Base-by-base conservation (phyloP, 1,284 basidiomycete species). In the Leccinum pachyderme region DNA sequence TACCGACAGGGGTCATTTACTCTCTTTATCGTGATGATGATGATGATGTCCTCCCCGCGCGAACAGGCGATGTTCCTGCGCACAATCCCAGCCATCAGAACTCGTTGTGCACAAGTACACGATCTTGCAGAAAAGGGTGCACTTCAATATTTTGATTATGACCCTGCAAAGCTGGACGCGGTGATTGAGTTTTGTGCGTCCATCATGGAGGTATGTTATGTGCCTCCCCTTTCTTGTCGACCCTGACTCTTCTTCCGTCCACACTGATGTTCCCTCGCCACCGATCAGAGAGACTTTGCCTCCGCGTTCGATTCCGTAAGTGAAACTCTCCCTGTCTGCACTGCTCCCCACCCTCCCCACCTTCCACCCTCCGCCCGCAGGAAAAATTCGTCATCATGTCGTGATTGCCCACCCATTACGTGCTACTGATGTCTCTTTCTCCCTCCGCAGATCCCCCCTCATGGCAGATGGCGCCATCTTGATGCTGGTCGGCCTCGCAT, bases 381-480 rank as follows among this genome's bases (percentile, higher is more conserved):
- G 15, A 22, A 27, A 47, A 18, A 41, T 39, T 12, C n/a, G 33
- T 37, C 25, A 39, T 28, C n/a, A 37, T 39, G 47, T 27, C 47
- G 33, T 37, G n/a, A 45, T 52, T 46, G 4, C 35, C 35, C 35
- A 45, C 31, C 39, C 37, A 27, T 61, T 53, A 51, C 47, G 44
- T 61, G n/a, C 4, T 31, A 7, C 46, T 56, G 41, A 52, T 39
- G 47, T 45, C 53, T 52, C 39, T 29, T 51, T 24, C 25, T 39
- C 37, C 35, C 39, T 33, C 28, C 53, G 28, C 58, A 91, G 86
- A 95, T 96, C 53, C 88, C 89, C 1, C 90, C 93, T 15, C 95
- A 98, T 69, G 92, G 94, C 28, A 82, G 95, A 27, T 94, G 93
- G 88, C 79, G 93, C 46, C 95, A 97, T 71, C 87, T 97, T 57